phyloP scores from a whole-genome alignment of 345 rosid species.

The Combretum micranthum region DNA sequence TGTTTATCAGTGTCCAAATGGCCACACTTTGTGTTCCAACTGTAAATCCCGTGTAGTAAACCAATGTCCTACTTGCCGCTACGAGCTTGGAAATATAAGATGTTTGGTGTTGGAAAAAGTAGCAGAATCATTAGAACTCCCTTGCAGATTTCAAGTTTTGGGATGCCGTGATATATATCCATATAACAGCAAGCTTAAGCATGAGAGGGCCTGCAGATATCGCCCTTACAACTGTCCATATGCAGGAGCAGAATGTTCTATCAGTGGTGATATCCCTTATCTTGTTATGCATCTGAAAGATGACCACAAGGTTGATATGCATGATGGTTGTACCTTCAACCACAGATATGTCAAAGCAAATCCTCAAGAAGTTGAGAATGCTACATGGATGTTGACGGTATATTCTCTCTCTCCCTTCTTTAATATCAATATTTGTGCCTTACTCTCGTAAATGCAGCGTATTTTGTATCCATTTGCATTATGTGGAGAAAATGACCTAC shows the following conservation, averaged over 20 bases:
- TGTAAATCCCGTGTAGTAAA: conserved; percentile 72
- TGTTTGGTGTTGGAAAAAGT: conserved; percentile 87
- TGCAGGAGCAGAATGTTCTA: conserved; percentile 81
- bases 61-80: conserved; percentile 78
- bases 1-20: conserved; percentile 68
- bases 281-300: conserved; percentile 72
- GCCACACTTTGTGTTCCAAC: conserved; percentile 72
- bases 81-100: conserved; percentile 83
- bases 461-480: neutral
- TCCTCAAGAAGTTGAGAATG: conserved; percentile 86
- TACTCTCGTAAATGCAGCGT: neutral
- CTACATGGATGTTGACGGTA: conserved; percentile 97
- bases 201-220: conserved; percentile 62
- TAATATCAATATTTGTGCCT: neutral
- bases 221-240: conserved; percentile 81
- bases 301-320: conserved; percentile 95
- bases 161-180: conserved; percentile 81
- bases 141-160: conserved; percentile 61
- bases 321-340: conserved; percentile 75
- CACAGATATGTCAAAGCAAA: conserved; percentile 84
- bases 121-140: conserved; percentile 72
- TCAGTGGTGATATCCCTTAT: conserved; percentile 63
- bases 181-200: conserved; percentile 74
- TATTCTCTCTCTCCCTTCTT: conserved; percentile 11
- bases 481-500: no score